These are phyloP conservation scores for Pelargonium nanum DNA, from an alignment of 345 rosid genomes.

Conservation along the genomic window DNA sequence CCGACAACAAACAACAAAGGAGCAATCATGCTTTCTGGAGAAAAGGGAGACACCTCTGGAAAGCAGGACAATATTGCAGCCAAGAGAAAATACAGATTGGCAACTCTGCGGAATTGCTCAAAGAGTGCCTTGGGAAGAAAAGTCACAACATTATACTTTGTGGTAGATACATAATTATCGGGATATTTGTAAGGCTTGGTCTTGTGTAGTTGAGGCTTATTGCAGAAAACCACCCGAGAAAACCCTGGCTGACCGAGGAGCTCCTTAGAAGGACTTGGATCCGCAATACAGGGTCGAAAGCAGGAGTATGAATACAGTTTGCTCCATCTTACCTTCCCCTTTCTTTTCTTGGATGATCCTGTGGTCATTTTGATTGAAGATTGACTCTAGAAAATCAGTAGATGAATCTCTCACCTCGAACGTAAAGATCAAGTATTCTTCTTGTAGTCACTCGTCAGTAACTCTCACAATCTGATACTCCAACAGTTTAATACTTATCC, in stretches of 20 bases:
- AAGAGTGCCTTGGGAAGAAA: constrained; percentile 63
- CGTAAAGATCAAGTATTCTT: background rate
- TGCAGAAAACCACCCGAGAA: constrained; percentile 43
- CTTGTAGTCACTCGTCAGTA: background rate
- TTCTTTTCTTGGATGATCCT: constrained; percentile 14
- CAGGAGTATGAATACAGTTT: constrained; percentile 39
- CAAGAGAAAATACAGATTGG: constrained; percentile 58
- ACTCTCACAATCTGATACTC: background rate
- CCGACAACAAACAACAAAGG: constrained; percentile 62
- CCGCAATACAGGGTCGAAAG: constrained; percentile 13
- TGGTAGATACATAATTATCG: constrained; percentile 49
- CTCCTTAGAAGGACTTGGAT: constrained; percentile 13
- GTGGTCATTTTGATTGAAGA: constrained; percentile 7
- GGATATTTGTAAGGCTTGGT: constrained; percentile 33
- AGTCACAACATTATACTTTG: constrained; percentile 42
- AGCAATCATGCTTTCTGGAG: constrained; percentile 34
- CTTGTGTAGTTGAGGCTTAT: constrained; percentile 36
- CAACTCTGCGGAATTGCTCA: constrained; percentile 76
- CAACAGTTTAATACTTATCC: background rate
- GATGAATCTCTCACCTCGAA: too few species aligned
- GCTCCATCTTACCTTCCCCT: constrained; percentile 33
- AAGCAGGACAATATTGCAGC: constrained; percentile 41
- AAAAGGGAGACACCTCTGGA: constrained; percentile 38
- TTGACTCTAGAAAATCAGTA: background rate
- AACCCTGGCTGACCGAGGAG: constrained; percentile 31